These are phyloP conservation scores for Plasmodium inui DNA, from an alignment of 169 alveolate genomes.

Conservation along the genomic window DNA sequence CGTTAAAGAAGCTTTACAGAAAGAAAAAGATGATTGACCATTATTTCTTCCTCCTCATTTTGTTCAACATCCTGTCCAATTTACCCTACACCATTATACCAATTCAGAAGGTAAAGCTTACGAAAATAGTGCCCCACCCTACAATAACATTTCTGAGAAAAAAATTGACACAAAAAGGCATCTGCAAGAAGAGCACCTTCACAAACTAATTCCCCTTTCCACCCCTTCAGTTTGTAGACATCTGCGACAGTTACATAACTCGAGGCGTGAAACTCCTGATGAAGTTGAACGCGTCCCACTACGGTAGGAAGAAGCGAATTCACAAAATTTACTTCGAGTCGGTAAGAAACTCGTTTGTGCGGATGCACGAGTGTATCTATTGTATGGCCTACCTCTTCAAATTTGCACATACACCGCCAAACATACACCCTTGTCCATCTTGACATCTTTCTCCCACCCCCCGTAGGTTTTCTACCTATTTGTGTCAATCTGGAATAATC, in stretches of 20 bases:
- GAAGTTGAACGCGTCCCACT: slow-evolving; percentile 23
- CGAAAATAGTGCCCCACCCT: not conserved
- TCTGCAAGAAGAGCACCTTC: not conserved
- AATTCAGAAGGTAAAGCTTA: slow-evolving; percentile 48
- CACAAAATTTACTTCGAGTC: slow-evolving; percentile 66
- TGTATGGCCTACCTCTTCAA: not conserved
- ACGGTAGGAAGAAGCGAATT: slow-evolving; percentile 51
- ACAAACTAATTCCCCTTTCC: not conserved
- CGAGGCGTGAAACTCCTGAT: slow-evolving; percentile 35
- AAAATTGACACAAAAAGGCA: not conserved
- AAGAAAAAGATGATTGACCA: slow-evolving; percentile 49
- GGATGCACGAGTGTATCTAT: not conserved
- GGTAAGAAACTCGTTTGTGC: slow-evolving; percentile 9
- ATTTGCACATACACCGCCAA: not conserved
- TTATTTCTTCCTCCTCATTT: slow-evolving; percentile 58
- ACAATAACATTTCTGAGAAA: not conserved
- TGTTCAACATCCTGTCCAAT: slow-evolving; percentile 51
- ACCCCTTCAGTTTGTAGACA: slow-evolving; percentile 42
- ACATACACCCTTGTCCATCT: not conserved
- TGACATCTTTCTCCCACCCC: not conserved
- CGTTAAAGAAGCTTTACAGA: slow-evolving; percentile 62
- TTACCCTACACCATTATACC: slow-evolving; percentile 71
- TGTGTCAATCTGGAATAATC: slow-evolving; percentile 61
- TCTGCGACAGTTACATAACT: slow-evolving; percentile 39
- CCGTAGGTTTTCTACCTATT: slow-evolving; percentile 45